Base-by-base conservation (phyloP, 2,329 filamentous ascomycete genomes). In the Leptosphaerulina australis region DNA sequence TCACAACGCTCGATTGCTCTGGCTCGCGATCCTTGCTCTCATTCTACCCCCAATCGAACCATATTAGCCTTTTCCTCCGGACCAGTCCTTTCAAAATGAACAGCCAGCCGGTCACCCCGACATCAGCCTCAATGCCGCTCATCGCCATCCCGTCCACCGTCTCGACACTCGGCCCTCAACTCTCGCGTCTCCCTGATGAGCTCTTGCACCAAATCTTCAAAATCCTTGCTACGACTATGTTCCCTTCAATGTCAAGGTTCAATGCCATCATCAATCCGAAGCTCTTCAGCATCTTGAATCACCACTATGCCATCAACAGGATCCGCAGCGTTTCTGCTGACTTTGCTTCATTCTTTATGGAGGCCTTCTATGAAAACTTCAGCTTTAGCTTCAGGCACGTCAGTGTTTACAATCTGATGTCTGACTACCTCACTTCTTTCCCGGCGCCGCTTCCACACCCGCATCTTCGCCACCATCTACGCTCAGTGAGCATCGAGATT, bases 151-250 rank as follows among this genome's bases (percentile, higher is more conserved):
- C 51, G 5, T 29, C 45, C 12, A 26, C 22, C 17, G 34, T 56
- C 15, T 18, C 38, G 4, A 22, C 43, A 1, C 24, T 39, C 4
- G 50, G 41, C 7, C 50, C 50, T 15, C 48, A 37, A n/a, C 43
- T 51, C 28, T 31, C 45, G 5, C 29, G 46, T 1, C 38, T 64
- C 14, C 59, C 59, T 5, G 45, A 56, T n/a, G 56, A 60, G 28
- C 26, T 64, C 10, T 17, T 59, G 4, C 15, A 40, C n/a, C 30
- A 51, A 21, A 59, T 64, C 50, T 47, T 64, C 49, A 45, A 41
- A 20, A 40, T 44, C 33, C 5, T 41, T 15, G 38, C 50, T 2
- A 35, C 18, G 1, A 39, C 29, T 14, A 17, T 52, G 33, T 25
- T 50, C 24, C 37, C 35, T 6, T 15, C 18, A 1, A 36, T 17